A percentile compares a stretch with the other conserved stretches of the same genome.
Conservation (phyloP, 2,329 filamentous ascomycete genomes). For the Harringtonia aguacate region DNA sequence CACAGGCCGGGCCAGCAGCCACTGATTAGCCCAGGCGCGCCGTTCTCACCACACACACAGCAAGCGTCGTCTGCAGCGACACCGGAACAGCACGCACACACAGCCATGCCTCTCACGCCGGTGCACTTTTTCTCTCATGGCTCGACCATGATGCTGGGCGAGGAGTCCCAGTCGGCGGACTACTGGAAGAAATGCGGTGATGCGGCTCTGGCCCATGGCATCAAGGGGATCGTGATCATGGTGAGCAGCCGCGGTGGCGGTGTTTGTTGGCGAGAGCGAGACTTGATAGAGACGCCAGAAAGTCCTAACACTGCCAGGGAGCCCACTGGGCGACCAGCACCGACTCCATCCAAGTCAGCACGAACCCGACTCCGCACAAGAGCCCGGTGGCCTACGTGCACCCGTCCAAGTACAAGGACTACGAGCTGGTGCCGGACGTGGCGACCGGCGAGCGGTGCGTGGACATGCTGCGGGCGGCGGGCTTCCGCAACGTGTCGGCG, state of each 20-base stretch:
- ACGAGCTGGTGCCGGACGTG: constrained; percentile 51
- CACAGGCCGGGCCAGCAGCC: too few relatives aligned
- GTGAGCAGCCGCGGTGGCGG: too few relatives aligned
- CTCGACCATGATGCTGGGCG: constrained; percentile 62
- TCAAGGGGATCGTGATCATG: constrained; percentile 58
- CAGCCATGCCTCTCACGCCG: constrained; percentile 24
- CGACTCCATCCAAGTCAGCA: constrained; percentile 48
- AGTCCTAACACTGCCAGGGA: constrained; percentile 26
- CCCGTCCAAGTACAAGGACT: constrained; percentile 52
- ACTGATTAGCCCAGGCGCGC: too few relatives aligned
- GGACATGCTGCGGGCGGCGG: constrained; percentile 33
- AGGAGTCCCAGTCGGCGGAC: constrained; percentile 47
- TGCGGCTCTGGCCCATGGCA: constrained; percentile 44
- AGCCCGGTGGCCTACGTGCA: constrained; percentile 57
- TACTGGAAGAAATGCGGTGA: constrained; percentile 59
- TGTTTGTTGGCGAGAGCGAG: constrained; percentile 4
- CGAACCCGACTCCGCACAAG: constrained; percentile 49
- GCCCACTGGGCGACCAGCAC: constrained; percentile 54
- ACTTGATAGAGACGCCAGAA: background rate
- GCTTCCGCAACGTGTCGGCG: constrained; percentile 36
- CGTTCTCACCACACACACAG: too few relatives aligned
- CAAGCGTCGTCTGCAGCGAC: too few relatives aligned
- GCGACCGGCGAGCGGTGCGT: constrained; percentile 38
- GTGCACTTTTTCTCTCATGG: constrained; percentile 62
- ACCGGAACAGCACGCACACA: too few relatives aligned